phyloP scores from a whole-genome alignment of 2,329 filamentous ascomycete genomes.

The Alternaria incomplexa region DNA sequence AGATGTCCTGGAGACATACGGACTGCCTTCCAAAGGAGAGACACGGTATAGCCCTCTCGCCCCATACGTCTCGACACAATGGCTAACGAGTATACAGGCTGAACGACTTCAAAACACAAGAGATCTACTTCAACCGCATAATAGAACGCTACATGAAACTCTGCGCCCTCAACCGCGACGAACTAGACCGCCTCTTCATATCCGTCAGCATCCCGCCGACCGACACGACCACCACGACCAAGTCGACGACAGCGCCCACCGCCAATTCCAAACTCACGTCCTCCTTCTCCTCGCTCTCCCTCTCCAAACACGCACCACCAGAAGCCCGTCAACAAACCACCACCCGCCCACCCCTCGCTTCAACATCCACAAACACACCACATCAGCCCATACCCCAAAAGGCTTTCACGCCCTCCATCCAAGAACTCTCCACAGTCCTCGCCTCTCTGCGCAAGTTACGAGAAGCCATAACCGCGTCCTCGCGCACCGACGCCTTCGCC shows the following conservation, averaged over 20 bases:
- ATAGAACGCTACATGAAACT: conserved; percentile 89
- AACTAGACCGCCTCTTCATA: conserved; percentile 76
- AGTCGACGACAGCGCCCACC: conserved; percentile 1
- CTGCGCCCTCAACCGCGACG: conserved; percentile 76
- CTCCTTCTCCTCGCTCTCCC: conserved; percentile 22
- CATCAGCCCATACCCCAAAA: conserved; percentile 34
- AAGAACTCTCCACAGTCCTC: conserved; percentile 75
- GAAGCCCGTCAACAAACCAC: neutral
- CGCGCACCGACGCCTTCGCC: conserved; percentile 79
- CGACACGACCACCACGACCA: neutral
- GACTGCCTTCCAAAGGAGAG: conserved; percentile 90
- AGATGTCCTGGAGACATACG: conserved; percentile 81
- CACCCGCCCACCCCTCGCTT: neutral
- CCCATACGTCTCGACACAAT: neutral
- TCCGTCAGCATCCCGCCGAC: conserved; percentile 56
- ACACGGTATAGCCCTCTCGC: conserved; percentile 63
- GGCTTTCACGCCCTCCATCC: conserved; percentile 36
- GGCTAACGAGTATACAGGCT: conserved; percentile 39
- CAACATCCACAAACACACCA: conserved; percentile 4
- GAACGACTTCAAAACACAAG: conserved; percentile 75
- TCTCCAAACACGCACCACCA: conserved; percentile 27
- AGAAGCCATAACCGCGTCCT: conserved; percentile 83
- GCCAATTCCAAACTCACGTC: conserved; percentile 13
- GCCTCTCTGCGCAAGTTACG: conserved; percentile 89
- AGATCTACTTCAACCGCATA: conserved; percentile 85